Evolutionary conservation across 805 yeast species (phyloP).

Genomic region (Spathaspora passalidarum): DNA sequence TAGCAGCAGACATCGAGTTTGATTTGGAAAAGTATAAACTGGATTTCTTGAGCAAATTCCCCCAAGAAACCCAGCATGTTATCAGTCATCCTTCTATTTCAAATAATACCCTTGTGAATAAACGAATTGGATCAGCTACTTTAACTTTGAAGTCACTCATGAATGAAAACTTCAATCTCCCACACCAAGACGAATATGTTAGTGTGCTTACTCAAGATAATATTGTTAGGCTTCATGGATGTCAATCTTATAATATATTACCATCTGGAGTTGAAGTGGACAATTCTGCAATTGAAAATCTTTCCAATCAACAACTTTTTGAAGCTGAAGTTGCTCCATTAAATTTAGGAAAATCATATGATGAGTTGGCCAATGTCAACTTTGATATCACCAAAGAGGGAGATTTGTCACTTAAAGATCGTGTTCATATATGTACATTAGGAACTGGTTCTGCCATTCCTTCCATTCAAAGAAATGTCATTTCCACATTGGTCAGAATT

Average conservation of each 20-base stretch:
- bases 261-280: slow-evolving; percentile 21
- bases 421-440: slow-evolving; percentile 67
- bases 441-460: slow-evolving; percentile 97
- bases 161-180: slow-evolving; percentile 42
- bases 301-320: slow-evolving; percentile 29
- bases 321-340: slow-evolving; percentile 25
- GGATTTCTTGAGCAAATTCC: slow-evolving; percentile 53
- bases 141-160: slow-evolving; percentile 58
- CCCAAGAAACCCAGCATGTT: slow-evolving; percentile 51
- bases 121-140: slow-evolving; percentile 49
- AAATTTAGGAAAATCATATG: slow-evolving; percentile 8
- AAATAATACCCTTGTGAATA: slow-evolving; percentile 59
- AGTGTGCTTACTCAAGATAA: slow-evolving; percentile 11
- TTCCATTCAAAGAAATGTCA: slow-evolving; percentile 78
- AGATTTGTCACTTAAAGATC: slow-evolving; percentile 37
- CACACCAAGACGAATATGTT: slow-evolving; percentile 20
- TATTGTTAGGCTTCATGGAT: slow-evolving; percentile 24
- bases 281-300: slow-evolving; percentile 14
- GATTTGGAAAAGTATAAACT: slow-evolving; percentile 37
- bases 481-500: slow-evolving; percentile 71
- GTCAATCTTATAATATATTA: slow-evolving; percentile 26
- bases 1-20: slow-evolving; percentile 60
- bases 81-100: slow-evolving; percentile 70
- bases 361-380: slow-evolving; percentile 9
- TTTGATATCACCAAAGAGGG: background rate